These are phyloP conservation scores for Auricularia sp. DNA, from an alignment of 768 basidiomycete species.

Conservation along the genomic window DNA sequence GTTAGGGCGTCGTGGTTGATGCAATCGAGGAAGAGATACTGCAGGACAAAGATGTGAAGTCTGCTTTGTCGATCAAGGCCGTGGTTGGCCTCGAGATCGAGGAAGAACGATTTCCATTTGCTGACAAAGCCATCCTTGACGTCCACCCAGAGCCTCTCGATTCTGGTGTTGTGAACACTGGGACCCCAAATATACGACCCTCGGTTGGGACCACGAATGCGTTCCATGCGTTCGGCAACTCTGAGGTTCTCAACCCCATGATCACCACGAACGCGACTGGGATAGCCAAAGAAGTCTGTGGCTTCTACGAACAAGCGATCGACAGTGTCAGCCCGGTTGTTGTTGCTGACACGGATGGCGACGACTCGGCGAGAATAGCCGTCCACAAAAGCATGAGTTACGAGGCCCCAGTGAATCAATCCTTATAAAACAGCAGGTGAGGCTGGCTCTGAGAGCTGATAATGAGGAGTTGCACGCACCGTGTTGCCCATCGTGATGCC, in stretches of 20 bases:
- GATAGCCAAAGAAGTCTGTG: slow-evolving; percentile 18
- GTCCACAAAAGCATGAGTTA: slow-evolving; percentile 16
- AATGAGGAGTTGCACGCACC: slow-evolving; percentile 7
- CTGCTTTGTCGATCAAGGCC: neutral
- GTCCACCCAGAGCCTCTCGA: slow-evolving; percentile 9
- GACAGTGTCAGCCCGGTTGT: slow-evolving; percentile 31
- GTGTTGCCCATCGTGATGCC: slow-evolving; percentile 18
- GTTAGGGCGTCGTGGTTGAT: slow-evolving; percentile 7
- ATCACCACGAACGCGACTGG: slow-evolving; percentile 25
- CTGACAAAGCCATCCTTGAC: neutral
- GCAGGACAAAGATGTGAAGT: slow-evolving; percentile 8
- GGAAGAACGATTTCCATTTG: slow-evolving; percentile 9
- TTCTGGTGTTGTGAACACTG: slow-evolving; percentile 9
- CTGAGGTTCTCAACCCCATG: slow-evolving; percentile 29
- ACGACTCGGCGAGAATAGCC: slow-evolving; percentile 9
- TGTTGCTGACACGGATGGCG: slow-evolving; percentile 22
- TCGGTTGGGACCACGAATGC: slow-evolving; percentile 10
- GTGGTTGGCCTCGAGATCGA: slow-evolving; percentile 3
- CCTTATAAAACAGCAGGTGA: slow-evolving; percentile 16
- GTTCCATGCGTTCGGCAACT: slow-evolving; percentile 16
- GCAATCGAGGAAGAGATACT: slow-evolving; percentile 6
- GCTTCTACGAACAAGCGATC: slow-evolving; percentile 20
- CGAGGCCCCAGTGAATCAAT: slow-evolving; percentile 14
- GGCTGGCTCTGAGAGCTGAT: slow-evolving; percentile 2
- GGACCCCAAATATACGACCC: slow-evolving; percentile 31